These are phyloP conservation scores for Usnea hakonensis DNA, from an alignment of 495 filamentous ascomycete genomes.

Conservation along the genomic window DNA sequence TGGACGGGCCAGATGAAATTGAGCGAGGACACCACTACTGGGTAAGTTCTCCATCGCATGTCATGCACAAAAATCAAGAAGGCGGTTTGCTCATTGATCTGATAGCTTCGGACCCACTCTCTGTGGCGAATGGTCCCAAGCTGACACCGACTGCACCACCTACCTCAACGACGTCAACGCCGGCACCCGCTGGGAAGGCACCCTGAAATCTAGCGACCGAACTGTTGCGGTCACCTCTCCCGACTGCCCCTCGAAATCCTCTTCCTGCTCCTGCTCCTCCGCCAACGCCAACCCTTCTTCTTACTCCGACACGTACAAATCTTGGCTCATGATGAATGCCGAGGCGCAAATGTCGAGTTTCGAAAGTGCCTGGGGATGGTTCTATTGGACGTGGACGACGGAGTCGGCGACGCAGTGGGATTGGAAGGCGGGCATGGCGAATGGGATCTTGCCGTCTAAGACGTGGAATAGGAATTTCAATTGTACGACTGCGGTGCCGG, in stretches of 20 bases:
- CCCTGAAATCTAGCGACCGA: slow-evolving; percentile 51
- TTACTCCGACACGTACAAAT: slow-evolving; percentile 72
- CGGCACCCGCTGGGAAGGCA: slow-evolving; percentile 89
- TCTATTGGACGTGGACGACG: slow-evolving; percentile 93
- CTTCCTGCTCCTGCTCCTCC: slow-evolving; percentile 58
- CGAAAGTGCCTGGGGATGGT: slow-evolving; percentile 90
- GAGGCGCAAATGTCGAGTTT: slow-evolving; percentile 93
- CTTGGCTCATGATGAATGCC: slow-evolving; percentile 81
- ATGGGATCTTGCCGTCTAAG: slow-evolving; percentile 74
- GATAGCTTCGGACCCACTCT: slow-evolving; percentile 84
- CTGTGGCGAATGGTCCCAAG: slow-evolving; percentile 96
- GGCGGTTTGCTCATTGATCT: neutral
- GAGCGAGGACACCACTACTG: slow-evolving; percentile 62
- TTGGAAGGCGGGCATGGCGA: slow-evolving; percentile 68
- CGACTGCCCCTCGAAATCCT: slow-evolving; percentile 59
- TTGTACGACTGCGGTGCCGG: slow-evolving; percentile 61
- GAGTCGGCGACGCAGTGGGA: slow-evolving; percentile 85
- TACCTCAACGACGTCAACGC: slow-evolving; percentile 85
- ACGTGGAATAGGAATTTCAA: slow-evolving; percentile 69
- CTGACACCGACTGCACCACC: slow-evolving; percentile 88
- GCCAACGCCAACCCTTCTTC: slow-evolving; percentile 64
- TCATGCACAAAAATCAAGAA: neutral
- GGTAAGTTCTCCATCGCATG: slow-evolving; percentile 36
- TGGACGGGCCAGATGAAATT: slow-evolving; percentile 73
- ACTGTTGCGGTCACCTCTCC: slow-evolving; percentile 49